Evolutionary conservation across 192 early-diverging fungal genomes (phyloP).

Genomic region (Podila epicladia): DNA sequence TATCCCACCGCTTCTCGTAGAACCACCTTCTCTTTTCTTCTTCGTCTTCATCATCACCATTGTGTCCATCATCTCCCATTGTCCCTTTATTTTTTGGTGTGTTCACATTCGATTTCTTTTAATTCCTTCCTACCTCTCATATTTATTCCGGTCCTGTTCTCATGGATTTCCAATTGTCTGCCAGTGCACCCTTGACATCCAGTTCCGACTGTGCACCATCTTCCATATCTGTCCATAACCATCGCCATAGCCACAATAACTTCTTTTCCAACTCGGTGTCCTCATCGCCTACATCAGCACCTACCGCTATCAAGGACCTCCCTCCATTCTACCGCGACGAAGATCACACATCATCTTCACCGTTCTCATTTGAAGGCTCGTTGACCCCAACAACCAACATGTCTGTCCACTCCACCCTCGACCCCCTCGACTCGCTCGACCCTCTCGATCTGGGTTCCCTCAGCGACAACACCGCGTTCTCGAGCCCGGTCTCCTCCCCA

Average conservation of each 20-base stretch:
- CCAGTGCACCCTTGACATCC: neutral
- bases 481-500: neutral
- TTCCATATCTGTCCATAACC: neutral
- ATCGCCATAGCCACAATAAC: neutral
- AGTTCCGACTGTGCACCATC: neutral
- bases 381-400: neutral
- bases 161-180: neutral
- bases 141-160: neutral
- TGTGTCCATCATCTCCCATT: neutral
- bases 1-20: neutral
- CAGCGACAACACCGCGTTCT: neutral
- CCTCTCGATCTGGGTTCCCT: neutral
- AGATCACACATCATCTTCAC: neutral
- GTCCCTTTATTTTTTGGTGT: neutral
- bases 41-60: neutral
- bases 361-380: neutral
- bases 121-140: neutral
- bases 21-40: neutral
- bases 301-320: neutral
- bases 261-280: too few species aligned
- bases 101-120: neutral
- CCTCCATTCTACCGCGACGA: neutral
- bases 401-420: neutral
- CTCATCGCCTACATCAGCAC: too few species aligned
- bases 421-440: neutral